Evolutionary conservation across 2,329 filamentous ascomycete species (phyloP), one percentile per base, ranked within the genome.

Genomic region (Diplodia intermedia): DNA sequence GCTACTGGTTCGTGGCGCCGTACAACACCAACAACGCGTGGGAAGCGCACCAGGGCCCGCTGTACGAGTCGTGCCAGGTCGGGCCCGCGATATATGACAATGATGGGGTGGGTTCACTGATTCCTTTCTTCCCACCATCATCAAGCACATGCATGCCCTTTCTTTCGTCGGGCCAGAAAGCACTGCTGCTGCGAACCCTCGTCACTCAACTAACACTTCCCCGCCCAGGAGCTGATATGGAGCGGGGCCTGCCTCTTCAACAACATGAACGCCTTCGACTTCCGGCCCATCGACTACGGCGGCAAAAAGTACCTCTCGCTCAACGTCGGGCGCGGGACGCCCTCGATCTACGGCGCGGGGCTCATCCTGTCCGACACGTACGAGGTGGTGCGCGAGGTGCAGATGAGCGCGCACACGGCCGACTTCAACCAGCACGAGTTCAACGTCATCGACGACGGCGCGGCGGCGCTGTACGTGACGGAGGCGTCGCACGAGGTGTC

Each of bases 361-460:
- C 76, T 85, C 23, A 85, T 86, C 67, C 80, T 86, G 80, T 81
- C 86, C 71, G 79, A 80, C 63, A 77, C 78, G 55, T 85, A 86
- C 71, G 77, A 81, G 40, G 79, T 83, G 43, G 82, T 84, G 50
- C 79, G 80, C 70, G 83, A 82, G 4, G 79, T 86, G 26, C 74
- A 79, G 52, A 57, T 66, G 52, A 65, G 75, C 74, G 70, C 71
- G 72, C 52, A 76, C 53, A 77, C 78, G 55, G 76, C 78, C 26
- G 79, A 79, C 20, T 80, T 79, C 72, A 83, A 86, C 72, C 84
- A 85, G 82, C 84, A 86, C 71, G 84, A 86, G 69, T 85, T 85
- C 71, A 79, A 75, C 68, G 77, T 82, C 40, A 80, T 84, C 57
- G 79, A 82, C 31, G 77, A 80, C 61, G 83, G 83, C 40, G 77